Evolutionary conservation across 768 basidiomycete species (phyloP).

Genomic region (Atractiella rhizophila): DNA sequence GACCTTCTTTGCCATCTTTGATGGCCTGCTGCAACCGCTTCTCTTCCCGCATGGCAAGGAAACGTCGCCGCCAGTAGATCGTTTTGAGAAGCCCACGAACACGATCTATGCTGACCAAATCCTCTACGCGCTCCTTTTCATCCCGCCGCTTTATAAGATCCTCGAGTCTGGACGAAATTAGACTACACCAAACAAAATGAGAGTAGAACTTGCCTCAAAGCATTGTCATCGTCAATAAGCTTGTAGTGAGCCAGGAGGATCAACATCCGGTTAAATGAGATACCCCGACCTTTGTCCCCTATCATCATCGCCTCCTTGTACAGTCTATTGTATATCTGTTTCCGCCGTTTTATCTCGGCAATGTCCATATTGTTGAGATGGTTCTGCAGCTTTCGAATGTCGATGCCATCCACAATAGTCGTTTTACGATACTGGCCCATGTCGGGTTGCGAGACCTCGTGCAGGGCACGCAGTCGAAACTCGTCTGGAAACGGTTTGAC

Average conservation of each 20-base stretch:
- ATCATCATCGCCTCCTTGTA: slow-evolving; percentile 66
- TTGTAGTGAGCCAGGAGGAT: slow-evolving; percentile 69
- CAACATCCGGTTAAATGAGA: slow-evolving; percentile 77
- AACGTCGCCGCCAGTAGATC: slow-evolving; percentile 1
- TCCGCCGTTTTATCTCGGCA: slow-evolving; percentile 35
- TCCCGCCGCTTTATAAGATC: slow-evolving; percentile 52
- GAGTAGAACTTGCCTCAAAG: slow-evolving; percentile 45
- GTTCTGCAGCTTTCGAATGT: slow-evolving; percentile 36
- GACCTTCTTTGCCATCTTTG: too few species aligned
- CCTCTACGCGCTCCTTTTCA: slow-evolving; percentile 52
- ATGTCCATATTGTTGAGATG: slow-evolving; percentile 43
- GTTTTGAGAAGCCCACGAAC: slow-evolving; percentile 1
- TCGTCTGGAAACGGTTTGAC: slow-evolving; percentile 57
- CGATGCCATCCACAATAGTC: slow-evolving; percentile 31
- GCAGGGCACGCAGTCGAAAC: slow-evolving; percentile 36
- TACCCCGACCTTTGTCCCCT: slow-evolving; percentile 45
- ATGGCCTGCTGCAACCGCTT: too few species aligned
- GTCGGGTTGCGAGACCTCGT: slow-evolving; percentile 21
- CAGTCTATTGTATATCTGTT: slow-evolving; percentile 44
- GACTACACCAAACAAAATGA: background rate
- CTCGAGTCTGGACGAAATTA: slow-evolving; percentile 33
- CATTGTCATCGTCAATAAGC: slow-evolving; percentile 66
- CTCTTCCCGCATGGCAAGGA: slow-evolving; percentile 1
- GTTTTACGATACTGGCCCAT: slow-evolving; percentile 3
- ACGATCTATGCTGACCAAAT: slow-evolving; percentile 51